Conservation (phyloP, 345 rosid species). For the Lumnitzera littorea region DNA sequence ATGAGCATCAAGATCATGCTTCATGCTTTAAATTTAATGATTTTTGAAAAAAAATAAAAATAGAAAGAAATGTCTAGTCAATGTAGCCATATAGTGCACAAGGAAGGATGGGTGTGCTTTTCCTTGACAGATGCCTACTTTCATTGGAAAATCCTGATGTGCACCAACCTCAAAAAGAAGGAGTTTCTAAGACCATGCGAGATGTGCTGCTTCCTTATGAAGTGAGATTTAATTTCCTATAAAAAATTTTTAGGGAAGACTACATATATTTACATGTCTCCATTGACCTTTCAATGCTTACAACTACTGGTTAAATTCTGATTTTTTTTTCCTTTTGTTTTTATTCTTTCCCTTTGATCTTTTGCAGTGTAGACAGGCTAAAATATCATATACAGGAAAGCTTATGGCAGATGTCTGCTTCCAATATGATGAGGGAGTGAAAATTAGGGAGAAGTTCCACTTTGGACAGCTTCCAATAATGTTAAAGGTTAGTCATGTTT, state of each 20-base stretch:
- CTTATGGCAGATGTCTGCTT: constrained; percentile 55
- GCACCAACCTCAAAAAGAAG: constrained; percentile 53
- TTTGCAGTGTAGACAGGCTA: constrained; percentile 80
- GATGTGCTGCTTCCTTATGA: constrained; percentile 58
- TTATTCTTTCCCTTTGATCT: neutral
- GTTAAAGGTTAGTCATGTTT: constrained; percentile 55
- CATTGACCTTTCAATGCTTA: constrained; percentile 2
- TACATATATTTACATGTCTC: neutral
- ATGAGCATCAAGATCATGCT: too few relatives aligned
- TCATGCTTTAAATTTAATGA: too few relatives aligned
- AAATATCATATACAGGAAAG: constrained; percentile 66
- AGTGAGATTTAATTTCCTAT: constrained; percentile 25
- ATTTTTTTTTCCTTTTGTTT: neutral
- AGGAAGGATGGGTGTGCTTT: constrained; percentile 2
- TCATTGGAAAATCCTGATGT: constrained; percentile 50
- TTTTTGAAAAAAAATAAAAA: too few relatives aligned
- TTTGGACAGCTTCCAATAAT: constrained; percentile 85
- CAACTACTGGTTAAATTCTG: neutral
- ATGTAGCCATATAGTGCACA: too few relatives aligned
- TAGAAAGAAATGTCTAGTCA: too few relatives aligned
- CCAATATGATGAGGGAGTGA: constrained; percentile 32
- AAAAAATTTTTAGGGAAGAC: too few relatives aligned
- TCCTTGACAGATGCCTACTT: constrained; percentile 59
- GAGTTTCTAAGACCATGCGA: constrained; percentile 24
- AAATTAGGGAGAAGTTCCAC: constrained; percentile 47